A percentile compares a stretch with the other conserved stretches of the same genome.
phyloP scores from a whole-genome alignment of 257 asterid genomes.

The Solanum corneliomulleri region DNA sequence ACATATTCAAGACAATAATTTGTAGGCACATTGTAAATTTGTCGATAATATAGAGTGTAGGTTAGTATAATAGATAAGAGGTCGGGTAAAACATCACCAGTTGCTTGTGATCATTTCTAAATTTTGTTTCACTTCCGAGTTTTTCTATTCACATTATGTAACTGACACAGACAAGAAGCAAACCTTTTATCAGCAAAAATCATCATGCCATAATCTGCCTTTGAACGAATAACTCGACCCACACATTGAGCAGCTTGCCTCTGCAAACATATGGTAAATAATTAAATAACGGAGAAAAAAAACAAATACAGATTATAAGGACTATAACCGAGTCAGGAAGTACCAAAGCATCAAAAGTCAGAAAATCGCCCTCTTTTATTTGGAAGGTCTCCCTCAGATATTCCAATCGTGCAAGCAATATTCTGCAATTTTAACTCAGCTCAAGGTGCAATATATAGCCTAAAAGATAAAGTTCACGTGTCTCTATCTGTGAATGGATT shows the following conservation, averaged over 20 bases:
- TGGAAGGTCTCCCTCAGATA: constrained; percentile 91
- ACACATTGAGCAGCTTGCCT: constrained; percentile 99
- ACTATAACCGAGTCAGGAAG: background rate
- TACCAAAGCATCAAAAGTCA: constrained; percentile 98
- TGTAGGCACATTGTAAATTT: background rate
- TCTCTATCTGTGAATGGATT: background rate
- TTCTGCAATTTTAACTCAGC: constrained; percentile 38
- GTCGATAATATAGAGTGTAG: background rate
- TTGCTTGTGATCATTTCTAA: background rate
- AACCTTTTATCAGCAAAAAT: constrained; percentile 97
- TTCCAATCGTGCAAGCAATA: constrained; percentile 85
- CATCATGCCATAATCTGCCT: constrained; percentile 99
- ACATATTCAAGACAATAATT: background rate
- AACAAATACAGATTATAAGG: background rate
- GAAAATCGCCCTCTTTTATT: constrained; percentile 92
- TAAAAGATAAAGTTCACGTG: background rate
- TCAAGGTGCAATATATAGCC: background rate
- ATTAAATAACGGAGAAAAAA: background rate
- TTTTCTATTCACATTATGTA: background rate
- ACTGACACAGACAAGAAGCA: background rate
- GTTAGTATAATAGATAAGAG: background rate
- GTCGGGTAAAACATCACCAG: background rate
- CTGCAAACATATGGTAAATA: constrained; percentile 21
- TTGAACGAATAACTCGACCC: constrained; percentile 95
- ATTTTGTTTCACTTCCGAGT: background rate